Percentiles rank a stretch among this genome's conserved stretches.
These are phyloP conservation scores for Erodium moschatum DNA, from an alignment of 441 rosid genomes.

Conservation along the genomic window DNA sequence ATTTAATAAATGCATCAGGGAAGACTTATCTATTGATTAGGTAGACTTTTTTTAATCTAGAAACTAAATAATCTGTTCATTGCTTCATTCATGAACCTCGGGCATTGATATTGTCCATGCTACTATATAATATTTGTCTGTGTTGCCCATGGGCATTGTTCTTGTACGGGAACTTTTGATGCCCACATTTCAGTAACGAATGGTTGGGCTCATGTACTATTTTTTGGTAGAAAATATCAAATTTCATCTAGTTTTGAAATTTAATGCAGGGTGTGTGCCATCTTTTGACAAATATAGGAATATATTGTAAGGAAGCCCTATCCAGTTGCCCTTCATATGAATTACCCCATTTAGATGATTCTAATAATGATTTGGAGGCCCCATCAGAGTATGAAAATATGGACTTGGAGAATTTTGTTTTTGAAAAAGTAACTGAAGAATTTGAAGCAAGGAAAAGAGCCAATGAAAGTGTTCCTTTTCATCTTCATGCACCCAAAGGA, in stretches of 20 bases:
- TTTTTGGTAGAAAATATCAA: conserved; percentile 6
- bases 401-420: conserved; percentile 73
- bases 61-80: too few species aligned
- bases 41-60: too few species aligned
- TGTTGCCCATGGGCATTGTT: neutral
- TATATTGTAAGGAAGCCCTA: conserved; percentile 58
- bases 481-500: conserved; percentile 62
- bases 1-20: too few species aligned
- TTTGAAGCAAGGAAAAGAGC: conserved; percentile 58
- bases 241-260: conserved; percentile 15
- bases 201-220: conserved; percentile 11
- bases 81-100: too few species aligned
- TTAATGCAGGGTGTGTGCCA: conserved; percentile 73
- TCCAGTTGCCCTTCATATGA: conserved; percentile 43
- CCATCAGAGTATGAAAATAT: conserved; percentile 63
- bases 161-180: neutral
- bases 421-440: conserved; percentile 61
- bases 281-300: conserved; percentile 64
- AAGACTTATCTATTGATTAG: too few species aligned
- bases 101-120: too few species aligned
- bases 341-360: conserved; percentile 38
- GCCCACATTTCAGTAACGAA: neutral
- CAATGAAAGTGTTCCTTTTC: conserved; percentile 55
- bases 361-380: conserved; percentile 45
- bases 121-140: neutral